Conservation (phyloP, 257 asterid species). For the Gentiana macrophylla region DNA sequence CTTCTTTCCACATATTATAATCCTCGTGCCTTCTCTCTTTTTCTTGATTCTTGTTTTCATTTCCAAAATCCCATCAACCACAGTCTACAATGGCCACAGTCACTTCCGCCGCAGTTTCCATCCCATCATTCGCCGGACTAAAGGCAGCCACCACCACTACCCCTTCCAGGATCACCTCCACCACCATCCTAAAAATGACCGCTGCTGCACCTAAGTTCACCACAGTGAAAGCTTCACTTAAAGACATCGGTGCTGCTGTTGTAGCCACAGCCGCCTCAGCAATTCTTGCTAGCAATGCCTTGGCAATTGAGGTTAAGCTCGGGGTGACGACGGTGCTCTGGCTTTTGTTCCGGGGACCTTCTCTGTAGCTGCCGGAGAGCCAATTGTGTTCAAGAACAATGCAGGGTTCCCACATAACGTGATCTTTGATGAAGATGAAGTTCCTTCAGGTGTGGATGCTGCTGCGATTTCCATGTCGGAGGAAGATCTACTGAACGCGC, state of each 20-base stretch:
- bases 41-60: conserved; percentile 19
- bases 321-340: conserved; percentile 50
- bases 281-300: conserved; percentile 52
- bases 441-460: conserved; percentile 72
- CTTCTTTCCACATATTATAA: conserved; percentile 20
- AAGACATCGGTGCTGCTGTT: conserved; percentile 47
- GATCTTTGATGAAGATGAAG: conserved; percentile 71
- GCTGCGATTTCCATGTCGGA: conserved; percentile 62
- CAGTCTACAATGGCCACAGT: conserved; percentile 37
- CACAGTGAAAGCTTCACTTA: conserved; percentile 46
- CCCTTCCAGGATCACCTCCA: conserved; percentile 20
- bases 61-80: not conserved
- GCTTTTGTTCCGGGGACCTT: conserved; percentile 47
- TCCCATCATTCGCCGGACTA: conserved; percentile 70
- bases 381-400: conserved; percentile 65
- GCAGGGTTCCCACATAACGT: conserved; percentile 88
- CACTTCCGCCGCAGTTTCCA: conserved; percentile 64
- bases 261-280: conserved; percentile 69
- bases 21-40: conserved; percentile 12
- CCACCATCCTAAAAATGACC: conserved; percentile 16
- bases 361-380: conserved; percentile 63
- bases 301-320: conserved; percentile 54
- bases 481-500: conserved; percentile 48
- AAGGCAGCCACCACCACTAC: conserved; percentile 24
- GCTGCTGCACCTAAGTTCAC: conserved; percentile 21